Base-by-base conservation (phyloP, 2,329 filamentous ascomycete genomes). In the Ceratocystis harringtonii region DNA sequence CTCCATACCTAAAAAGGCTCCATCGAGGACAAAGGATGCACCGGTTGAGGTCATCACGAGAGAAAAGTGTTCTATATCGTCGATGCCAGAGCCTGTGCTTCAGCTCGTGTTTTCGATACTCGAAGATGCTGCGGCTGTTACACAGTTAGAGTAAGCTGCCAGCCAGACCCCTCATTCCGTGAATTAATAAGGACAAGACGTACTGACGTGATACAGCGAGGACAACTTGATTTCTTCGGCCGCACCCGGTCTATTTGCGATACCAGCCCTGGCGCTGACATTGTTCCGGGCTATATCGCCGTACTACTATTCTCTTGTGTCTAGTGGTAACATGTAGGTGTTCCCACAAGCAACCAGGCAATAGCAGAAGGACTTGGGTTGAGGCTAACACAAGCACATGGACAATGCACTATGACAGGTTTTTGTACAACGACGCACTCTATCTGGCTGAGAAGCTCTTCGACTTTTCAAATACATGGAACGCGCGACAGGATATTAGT, bases 11-110 rank as follows among this genome's bases (percentile, higher is more conserved):
- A 68, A 36, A 5, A 57, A 58, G 45, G 19, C 62, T 19, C 12
- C 25, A 32, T 44, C 50, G 64, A 71, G 41, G 55, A 70, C 3
- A 67, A 78, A 52, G 52, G 25, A 45, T 10, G 67, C 71, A 62
- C 77, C 79, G 7, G 79, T 84, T 65, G 88, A 94, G 72, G 77
- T 97, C 67, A 88, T 89, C 0, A 76, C 97, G 57, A 88, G 81
- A 68, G 94, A 99, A 75, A 88, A 82, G 1, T 99, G 96, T 74
- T 89, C 86, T 67, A 88, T 96, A 63, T 96, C 92, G 0, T 88
- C 88, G 1, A 87, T 96, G 73, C 92, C 94, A 0, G 86, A 90
- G 68, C 83, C 86, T 3, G 84, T 97, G 12, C 78, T 92, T 22
- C 79, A 83, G 19, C 79, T 89, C 32, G 84, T 92, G 63, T 77